phyloP scores from a whole-genome alignment of 352 stramenopile genomes.

The Phytophthora pluvialis region DNA sequence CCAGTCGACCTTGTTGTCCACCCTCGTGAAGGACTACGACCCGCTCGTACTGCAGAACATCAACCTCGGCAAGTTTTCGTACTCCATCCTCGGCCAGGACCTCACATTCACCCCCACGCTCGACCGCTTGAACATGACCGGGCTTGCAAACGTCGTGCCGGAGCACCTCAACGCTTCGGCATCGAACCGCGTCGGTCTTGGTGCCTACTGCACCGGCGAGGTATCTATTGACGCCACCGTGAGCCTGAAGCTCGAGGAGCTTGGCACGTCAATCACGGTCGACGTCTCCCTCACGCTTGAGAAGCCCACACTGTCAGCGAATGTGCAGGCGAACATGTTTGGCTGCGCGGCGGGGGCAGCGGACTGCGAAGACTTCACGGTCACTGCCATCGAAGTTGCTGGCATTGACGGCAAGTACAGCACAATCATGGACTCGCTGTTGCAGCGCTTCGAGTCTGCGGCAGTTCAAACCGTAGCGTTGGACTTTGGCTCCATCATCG shows the following conservation, averaged over 20 bases:
- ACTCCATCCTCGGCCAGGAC: conserved; percentile 48
- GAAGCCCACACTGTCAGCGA: conserved; percentile 34
- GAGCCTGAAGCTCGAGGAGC: conserved; percentile 47
- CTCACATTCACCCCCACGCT: conserved; percentile 58
- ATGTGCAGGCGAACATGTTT: conserved; percentile 41
- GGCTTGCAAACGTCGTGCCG: conserved; percentile 46
- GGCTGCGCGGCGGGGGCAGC: conserved; percentile 33
- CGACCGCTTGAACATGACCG: conserved; percentile 46
- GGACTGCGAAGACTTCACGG: conserved; percentile 51
- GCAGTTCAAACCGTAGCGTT: conserved; percentile 41
- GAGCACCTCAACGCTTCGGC: conserved; percentile 49
- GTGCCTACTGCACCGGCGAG: conserved; percentile 42
- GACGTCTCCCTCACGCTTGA: conserved; percentile 42
- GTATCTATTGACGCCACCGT: conserved; percentile 42
- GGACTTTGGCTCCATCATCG: conserved; percentile 49
- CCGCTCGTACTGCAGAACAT: conserved; percentile 49
- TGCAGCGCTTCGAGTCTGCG: conserved; percentile 32
- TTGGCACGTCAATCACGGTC: conserved; percentile 42
- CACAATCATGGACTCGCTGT: conserved; percentile 41
- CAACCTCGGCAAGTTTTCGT: conserved; percentile 46
- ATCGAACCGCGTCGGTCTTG: conserved; percentile 41
- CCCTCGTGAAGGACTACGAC: conserved; percentile 38
- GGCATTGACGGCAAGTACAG: conserved; percentile 42
- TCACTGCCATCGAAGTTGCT: conserved; percentile 50
- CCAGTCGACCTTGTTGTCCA: conserved; percentile 26